Conservation (phyloP, 169 alveolate genomes). For the Theileria sp. region DNA sequence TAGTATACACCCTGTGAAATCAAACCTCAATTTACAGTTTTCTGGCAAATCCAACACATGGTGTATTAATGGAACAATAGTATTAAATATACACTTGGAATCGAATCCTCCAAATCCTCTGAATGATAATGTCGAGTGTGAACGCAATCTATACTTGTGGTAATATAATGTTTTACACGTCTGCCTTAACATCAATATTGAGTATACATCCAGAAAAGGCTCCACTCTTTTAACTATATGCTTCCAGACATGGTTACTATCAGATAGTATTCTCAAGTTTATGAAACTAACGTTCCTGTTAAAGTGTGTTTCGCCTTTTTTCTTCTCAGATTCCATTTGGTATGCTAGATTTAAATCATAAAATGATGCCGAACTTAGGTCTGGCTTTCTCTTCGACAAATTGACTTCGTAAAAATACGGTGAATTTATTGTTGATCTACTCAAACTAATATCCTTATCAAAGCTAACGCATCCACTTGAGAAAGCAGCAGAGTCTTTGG, state of each 20-base stretch:
- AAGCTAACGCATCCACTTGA: not conserved
- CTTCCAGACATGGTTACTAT: conserved; percentile 68
- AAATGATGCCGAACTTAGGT: not conserved
- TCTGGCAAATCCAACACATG: conserved; percentile 62
- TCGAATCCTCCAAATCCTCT: conserved; percentile 74
- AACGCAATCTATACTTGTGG: conserved; percentile 61
- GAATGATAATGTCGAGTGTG: conserved; percentile 65
- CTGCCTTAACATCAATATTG: conserved; percentile 71
- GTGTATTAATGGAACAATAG: conserved; percentile 65
- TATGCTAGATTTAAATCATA: not conserved
- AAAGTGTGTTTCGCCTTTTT: not conserved
- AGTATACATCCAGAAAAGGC: conserved; percentile 73
- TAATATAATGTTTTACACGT: conserved; percentile 68
- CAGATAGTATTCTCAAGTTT: not conserved
- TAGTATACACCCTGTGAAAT: conserved; percentile 78
- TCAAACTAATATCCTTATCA: not conserved
- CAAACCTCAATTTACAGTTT: conserved; percentile 66
- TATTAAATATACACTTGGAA: conserved; percentile 57
- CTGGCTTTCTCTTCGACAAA: not conserved
- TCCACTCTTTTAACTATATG: conserved; percentile 63
- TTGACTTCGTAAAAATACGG: not conserved
- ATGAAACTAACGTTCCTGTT: not conserved
- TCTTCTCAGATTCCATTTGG: conserved; percentile 1
- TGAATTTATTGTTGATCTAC: not conserved
- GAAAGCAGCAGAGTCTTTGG: not conserved